A percentile compares a stretch with the other conserved stretches of the same genome.
Evolutionary conservation across 306 rosid genomes (phyloP).

Genomic region (Ormosia emarginata): DNA sequence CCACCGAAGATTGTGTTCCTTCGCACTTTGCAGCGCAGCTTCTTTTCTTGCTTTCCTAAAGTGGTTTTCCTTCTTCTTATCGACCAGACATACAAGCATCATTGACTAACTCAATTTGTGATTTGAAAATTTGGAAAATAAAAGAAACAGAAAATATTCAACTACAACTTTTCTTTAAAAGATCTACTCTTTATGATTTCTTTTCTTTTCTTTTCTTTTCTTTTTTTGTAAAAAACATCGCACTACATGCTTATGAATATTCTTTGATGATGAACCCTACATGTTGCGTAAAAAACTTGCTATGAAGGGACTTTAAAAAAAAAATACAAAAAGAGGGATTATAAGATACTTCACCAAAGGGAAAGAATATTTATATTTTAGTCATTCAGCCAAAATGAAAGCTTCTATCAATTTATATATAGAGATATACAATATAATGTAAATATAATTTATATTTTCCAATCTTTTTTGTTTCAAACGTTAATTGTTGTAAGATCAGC

Average conservation of each 20-base stretch:
- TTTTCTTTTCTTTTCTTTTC: neutral
- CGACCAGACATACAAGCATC: neutral
- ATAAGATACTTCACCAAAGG: no score
- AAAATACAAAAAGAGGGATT: no score
- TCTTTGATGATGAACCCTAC: neutral
- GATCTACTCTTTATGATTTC: neutral
- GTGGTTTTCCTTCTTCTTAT: neutral
- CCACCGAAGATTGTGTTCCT: neutral
- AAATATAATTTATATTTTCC: neutral
- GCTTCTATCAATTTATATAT: neutral
- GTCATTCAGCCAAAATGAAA: neutral
- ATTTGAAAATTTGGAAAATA: neutral
- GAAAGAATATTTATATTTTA: no score
- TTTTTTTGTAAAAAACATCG: neutral
- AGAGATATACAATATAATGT: no score
- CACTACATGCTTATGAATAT: neutral
- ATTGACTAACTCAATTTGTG: neutral
- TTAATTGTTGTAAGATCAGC: neutral
- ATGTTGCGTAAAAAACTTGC: neutral
- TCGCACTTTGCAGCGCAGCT: neutral
- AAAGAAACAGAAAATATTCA: neutral
- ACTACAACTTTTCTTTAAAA: neutral
- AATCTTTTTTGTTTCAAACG: neutral
- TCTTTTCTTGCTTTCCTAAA: neutral
- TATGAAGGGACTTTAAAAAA: no score